A percentile compares a stretch with the other conserved stretches of the same genome.
Evolutionary conservation across 768 basidiomycete genomes (phyloP).

Genomic region (Lactifluus rugatus): DNA sequence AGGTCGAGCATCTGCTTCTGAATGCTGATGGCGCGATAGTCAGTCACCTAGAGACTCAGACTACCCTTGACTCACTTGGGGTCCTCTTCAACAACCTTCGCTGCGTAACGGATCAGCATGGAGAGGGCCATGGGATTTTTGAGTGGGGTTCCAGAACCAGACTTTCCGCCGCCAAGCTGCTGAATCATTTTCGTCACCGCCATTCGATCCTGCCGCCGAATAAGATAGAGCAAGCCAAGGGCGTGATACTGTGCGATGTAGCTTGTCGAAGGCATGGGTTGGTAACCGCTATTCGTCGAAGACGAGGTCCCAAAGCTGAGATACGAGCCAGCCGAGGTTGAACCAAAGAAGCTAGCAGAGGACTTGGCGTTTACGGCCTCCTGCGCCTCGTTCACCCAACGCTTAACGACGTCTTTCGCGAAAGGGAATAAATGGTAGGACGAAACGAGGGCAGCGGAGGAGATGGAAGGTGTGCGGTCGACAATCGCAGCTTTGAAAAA

Average conservation of each 20-base stretch:
- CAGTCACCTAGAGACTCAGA: neutral
- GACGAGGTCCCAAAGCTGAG: conserved; percentile 59
- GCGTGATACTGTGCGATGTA: conserved; percentile 97
- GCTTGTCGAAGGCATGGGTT: conserved; percentile 79
- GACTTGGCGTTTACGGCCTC: conserved; percentile 91
- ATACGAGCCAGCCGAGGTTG: conserved; percentile 41
- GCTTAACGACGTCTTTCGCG: conserved; percentile 91
- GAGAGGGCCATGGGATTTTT: conserved; percentile 97
- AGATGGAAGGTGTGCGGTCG: conserved; percentile 90
- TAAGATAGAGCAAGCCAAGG: conserved; percentile 84
- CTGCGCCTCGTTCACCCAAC: conserved; percentile 99
- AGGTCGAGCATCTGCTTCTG: conserved; percentile 91
- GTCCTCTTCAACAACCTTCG: conserved; percentile 99
- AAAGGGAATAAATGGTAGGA: conserved; percentile 93
- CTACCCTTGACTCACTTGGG: conserved; percentile 65
- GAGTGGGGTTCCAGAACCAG: conserved; percentile 71
- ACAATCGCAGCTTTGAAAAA: conserved; percentile 99
- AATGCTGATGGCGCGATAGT: conserved; percentile 40
- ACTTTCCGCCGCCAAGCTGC: conserved; percentile 84
- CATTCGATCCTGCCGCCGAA: conserved; percentile 97
- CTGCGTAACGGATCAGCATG: conserved; percentile 96
- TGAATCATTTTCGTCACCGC: conserved; percentile 99
- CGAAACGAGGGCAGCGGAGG: conserved; percentile 92
- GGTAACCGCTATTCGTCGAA: conserved; percentile 45
- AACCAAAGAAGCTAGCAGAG: conserved; percentile 54